Evolutionary conservation across 805 yeast genomes (phyloP), one percentile per base, ranked within the genome.

Genomic region (Blastobotrys chiropterorum): DNA sequence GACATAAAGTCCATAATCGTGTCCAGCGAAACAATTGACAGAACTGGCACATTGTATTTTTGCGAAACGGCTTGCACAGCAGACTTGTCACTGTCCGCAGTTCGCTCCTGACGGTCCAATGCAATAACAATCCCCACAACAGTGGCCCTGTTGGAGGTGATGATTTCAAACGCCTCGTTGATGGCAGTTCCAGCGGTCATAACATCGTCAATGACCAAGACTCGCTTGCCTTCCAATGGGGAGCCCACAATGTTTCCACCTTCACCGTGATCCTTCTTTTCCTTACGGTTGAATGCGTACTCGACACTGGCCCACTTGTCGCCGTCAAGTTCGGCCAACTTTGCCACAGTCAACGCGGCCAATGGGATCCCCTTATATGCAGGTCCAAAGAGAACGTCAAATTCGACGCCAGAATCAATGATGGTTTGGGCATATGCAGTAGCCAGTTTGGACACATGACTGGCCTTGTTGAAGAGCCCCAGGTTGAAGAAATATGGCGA

Each of bases 151-250:
- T 82, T 92, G 21, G 63, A 70, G 21, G 71, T 70, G 61, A 94
- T 89, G 62, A 94, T 85, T 47, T 77, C 81, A 62, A 87, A 86
- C 0, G 98, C 97, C 72, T 94, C 98, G 62, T 86, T 86, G 67
- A 90, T 90, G 47, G 99, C 98, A 53, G 98, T 94, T 41, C 99
- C 99, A 1, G 98, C 98, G 54, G 98, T 92, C 83, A 92, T 90
- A 43, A 94, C 97, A 64, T 92, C 99, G 69, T 94, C 99, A 56
- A 92, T 89, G 62, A 94, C 87, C 62, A 94, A 73, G 20, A 92
- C 80, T 55, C 77, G 77, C 68, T 90, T 85, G 47, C 79, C 86
- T 55, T 77, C 76, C 61, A 92, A 77, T 3, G 80, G 69, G 45
- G 86, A 81, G 38, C 99, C 99, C 42, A 94, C 98, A 61, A 92